Conservation (phyloP, 176 grass and related monocot genomes). For the Alloteropsis semialata region DNA sequence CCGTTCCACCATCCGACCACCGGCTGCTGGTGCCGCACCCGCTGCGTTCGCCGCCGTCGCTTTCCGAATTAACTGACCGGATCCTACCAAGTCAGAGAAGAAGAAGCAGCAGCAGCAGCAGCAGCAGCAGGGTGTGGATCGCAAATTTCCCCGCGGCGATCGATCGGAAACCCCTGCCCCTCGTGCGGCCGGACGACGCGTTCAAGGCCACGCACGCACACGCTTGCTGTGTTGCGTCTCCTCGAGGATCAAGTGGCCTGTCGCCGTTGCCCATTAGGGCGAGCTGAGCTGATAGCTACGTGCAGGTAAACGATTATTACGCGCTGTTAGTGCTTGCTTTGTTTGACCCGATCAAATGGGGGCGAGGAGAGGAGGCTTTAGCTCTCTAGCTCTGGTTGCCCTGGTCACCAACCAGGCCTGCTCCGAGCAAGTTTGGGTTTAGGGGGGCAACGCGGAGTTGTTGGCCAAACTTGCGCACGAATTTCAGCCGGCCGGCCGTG, state of each 20-base stretch:
- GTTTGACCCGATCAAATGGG: conserved; percentile 14
- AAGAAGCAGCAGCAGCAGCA: no score
- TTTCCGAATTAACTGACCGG: not conserved
- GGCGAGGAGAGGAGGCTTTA: no score
- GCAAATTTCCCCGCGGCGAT: not conserved
- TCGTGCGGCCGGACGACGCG: not conserved
- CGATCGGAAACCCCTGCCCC: not conserved
- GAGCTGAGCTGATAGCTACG: not conserved
- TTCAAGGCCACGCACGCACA: not conserved
- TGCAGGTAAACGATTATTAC: not conserved
- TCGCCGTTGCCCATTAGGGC: not conserved
- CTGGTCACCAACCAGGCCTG: conserved; percentile 25
- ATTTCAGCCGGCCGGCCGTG: not conserved
- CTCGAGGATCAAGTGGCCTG: not conserved
- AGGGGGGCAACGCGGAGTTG: not conserved
- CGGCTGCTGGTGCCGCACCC: not conserved
- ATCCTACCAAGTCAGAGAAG: not conserved
- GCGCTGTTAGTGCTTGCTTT: not conserved
- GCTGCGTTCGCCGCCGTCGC: conserved; percentile 6
- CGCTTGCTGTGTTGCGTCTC: not conserved
- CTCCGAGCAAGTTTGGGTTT: not conserved
- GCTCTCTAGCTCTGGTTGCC: not conserved
- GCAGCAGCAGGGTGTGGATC: conserved; percentile 14
- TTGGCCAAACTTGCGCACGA: conserved; percentile 25
- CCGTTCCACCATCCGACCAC: no score